Base-by-base conservation (phyloP, 202 grass and related monocot species). In the Saccharum hybrid region DNA sequence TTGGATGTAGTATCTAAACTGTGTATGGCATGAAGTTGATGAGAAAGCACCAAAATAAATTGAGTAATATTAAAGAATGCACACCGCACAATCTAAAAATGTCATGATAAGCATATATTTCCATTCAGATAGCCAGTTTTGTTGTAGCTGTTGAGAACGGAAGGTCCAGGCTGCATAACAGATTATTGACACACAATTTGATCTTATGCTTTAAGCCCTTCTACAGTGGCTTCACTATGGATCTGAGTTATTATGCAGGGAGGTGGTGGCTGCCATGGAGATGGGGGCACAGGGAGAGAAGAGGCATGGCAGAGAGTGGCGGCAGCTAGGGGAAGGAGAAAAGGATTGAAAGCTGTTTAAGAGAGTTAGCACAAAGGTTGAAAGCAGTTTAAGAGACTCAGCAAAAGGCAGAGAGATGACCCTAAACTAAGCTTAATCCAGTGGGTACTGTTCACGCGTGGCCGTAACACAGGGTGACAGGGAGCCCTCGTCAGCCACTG, bases 111-210 rank as follows among this genome's bases (percentile, higher is more conserved):
- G n/a, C 52, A 75, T 64, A 23, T 71, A 70, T 76, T 76, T 56
- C 71, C 23, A 43, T 26, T 69, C 52, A 40, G 45, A 68, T 66
- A 81, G 42, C 18, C 63, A 38, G 8, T 38, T 31, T 22, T 38
- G 7, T 26, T 72, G 65, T 65, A 77, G 76, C 66, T 82, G 40
- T 54, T 80, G 16, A 19, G 10, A 68, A 49, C 11, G 62, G 22
- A 80, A 34, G 40, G 38, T 63, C 46, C 13, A 43, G 54, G 73
- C 63, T 83, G 66, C 59, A 77, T 74, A 56, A 74, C 11, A 73
- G 18, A 73, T 31, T 72, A 52, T 28, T 75, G 18, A 34, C 33
- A 36, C 54, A 57, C 56, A 23, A 0, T 60, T 71, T 71, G 56
- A 34, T 10, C 31, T 72, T 72, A 31, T 18, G 64, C 7, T 71